Percentiles rank a stretch among this genome's conserved stretches.
These are phyloP conservation scores for Auxenochlorella pyrenoidosa DNA, from an alignment of 139 green algal genomes.

Conservation along the genomic window DNA sequence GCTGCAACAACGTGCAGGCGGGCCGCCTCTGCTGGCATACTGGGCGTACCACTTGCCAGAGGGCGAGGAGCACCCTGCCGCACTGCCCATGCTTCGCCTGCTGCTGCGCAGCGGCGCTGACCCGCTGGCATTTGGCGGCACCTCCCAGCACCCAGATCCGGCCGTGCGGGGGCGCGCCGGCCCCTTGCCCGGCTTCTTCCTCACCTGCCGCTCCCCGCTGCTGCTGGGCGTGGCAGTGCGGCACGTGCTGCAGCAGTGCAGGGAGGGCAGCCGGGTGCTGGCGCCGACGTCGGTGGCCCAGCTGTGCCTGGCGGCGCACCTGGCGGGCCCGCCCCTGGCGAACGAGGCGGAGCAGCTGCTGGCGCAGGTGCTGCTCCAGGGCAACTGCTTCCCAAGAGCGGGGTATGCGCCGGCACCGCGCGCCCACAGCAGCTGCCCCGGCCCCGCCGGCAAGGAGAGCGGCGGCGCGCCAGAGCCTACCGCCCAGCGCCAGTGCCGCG, in stretches of 20 bases:
- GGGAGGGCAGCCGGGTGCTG: background rate
- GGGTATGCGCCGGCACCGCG: too few relatives aligned
- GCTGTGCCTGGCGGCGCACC: constrained; percentile 8
- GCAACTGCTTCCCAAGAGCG: background rate
- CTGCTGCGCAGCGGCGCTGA: constrained; percentile 5
- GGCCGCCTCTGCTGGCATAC: constrained; percentile 11
- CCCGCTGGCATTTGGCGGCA: background rate
- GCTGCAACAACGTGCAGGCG: background rate
- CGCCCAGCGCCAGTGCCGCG: background rate
- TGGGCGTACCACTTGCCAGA: background rate
- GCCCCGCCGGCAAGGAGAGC: background rate
- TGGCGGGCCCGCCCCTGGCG: constrained; percentile 1
- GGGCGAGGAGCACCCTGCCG: background rate
- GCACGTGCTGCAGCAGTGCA: constrained; percentile 16
- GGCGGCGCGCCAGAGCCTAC: background rate
- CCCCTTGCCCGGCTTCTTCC: background rate
- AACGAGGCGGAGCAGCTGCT: constrained; percentile 12
- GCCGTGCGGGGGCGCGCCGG: background rate
- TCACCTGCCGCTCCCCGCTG: constrained; percentile 8
- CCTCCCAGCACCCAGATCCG: too few relatives aligned
- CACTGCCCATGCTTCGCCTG: constrained; percentile 19
- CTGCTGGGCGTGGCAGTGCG: constrained; percentile 3
- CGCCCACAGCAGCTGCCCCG: too few relatives aligned
- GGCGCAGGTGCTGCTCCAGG: background rate
- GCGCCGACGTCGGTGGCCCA: background rate